These are phyloP conservation scores for Lichtheimia hyalospora DNA, from an alignment of 371 early-diverging fungal genomes.

Conservation along the genomic window DNA sequence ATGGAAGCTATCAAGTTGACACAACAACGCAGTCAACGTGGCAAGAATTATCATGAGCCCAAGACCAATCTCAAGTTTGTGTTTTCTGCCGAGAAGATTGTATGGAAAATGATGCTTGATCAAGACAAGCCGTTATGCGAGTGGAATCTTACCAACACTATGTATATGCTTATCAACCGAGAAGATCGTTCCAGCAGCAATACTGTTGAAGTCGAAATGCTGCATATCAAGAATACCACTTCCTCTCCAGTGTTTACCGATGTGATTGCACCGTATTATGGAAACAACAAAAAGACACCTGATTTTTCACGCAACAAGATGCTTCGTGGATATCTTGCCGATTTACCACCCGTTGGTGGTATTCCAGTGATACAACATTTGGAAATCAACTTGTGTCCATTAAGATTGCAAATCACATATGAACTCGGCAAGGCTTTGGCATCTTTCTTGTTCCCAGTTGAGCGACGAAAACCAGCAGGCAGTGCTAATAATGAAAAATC, in stretches of 20 bases:
- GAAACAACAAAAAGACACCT: constrained; percentile 23
- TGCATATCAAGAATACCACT: constrained; percentile 68
- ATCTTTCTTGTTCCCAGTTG: constrained; percentile 74
- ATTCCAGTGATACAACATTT: constrained; percentile 86
- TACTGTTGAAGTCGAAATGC: constrained; percentile 72
- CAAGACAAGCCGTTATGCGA: constrained; percentile 53
- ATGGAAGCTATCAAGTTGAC: constrained; percentile 69
- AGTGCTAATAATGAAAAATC: not conserved
- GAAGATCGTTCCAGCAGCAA: constrained; percentile 65
- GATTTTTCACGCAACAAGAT: constrained; percentile 80
- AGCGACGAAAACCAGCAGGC: constrained; percentile 21
- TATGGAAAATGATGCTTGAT: constrained; percentile 62
- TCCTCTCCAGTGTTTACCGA: constrained; percentile 61
- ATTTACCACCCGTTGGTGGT: constrained; percentile 84
- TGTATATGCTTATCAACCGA: constrained; percentile 51
- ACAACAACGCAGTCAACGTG: constrained; percentile 32
- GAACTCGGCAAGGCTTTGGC: constrained; percentile 74
- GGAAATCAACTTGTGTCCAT: constrained; percentile 79
- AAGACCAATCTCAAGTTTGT: constrained; percentile 42
- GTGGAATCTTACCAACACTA: constrained; percentile 51
- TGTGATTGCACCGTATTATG: constrained; percentile 64
- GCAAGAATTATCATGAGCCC: constrained; percentile 27
- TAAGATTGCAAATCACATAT: constrained; percentile 79
- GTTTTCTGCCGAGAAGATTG: constrained; percentile 42
- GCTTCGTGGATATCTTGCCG: constrained; percentile 75